Evolutionary conservation across 805 yeast genomes (phyloP).

Genomic region (Saturnispora kantuleensis): DNA sequence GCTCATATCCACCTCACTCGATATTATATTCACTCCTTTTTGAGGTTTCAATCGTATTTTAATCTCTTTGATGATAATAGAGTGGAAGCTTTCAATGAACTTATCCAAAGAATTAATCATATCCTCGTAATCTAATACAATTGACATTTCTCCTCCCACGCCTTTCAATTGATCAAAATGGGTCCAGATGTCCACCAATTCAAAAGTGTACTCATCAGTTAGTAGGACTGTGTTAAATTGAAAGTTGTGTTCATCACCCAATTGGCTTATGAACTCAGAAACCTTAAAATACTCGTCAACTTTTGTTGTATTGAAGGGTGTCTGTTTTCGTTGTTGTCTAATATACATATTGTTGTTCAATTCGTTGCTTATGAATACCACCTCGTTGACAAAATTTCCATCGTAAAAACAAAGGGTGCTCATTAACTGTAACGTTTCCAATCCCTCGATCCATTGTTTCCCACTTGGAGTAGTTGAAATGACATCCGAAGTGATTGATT

Average conservation of each 20-base stretch:
- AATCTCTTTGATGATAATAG: conserved; percentile 14
- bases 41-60: conserved; percentile 12
- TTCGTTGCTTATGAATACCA: conserved; percentile 18
- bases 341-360: neutral
- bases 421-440: conserved; percentile 16
- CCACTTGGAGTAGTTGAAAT: conserved; percentile 4
- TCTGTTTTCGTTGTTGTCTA: neutral
- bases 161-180: conserved; percentile 13
- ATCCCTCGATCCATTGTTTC: conserved; percentile 19
- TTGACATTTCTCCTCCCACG: conserved; percentile 10
- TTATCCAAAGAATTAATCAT: conserved; percentile 8
- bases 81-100: conserved; percentile 14
- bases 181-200: conserved; percentile 14
- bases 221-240: conserved; percentile 18
- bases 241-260: conserved; percentile 15
- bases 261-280: conserved; percentile 7
- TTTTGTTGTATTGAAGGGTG: neutral
- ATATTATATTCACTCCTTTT: conserved; percentile 13
- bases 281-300: conserved; percentile 1
- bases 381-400: conserved; percentile 13
- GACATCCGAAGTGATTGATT: conserved; percentile 13
- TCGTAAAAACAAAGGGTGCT: conserved; percentile 15
- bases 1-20: neutral
- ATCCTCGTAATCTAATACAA: conserved; percentile 19
- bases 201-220: conserved; percentile 22